Conservation (phyloP, 2,329 filamentous ascomycete species). For the Fonsecaea monophora region DNA sequence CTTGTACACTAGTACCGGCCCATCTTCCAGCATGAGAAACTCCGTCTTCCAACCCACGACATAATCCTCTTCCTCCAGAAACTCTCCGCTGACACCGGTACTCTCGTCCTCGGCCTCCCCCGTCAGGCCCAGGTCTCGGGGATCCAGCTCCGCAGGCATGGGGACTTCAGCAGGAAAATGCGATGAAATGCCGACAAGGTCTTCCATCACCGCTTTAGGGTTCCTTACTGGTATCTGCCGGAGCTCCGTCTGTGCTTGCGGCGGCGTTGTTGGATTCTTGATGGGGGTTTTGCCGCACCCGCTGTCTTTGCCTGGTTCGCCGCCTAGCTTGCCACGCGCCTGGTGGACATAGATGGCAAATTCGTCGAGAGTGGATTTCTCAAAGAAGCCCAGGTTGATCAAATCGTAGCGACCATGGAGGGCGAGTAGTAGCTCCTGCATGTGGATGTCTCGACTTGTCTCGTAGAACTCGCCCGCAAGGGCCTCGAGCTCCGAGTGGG, state of each 20-base stretch:
- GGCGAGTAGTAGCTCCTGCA: background rate
- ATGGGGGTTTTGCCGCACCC: background rate
- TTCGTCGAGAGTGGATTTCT: background rate
- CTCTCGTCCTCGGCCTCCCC: background rate
- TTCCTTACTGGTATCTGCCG: background rate
- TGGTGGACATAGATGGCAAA: background rate
- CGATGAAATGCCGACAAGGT: background rate
- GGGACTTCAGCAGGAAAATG: background rate
- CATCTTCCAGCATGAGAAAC: background rate
- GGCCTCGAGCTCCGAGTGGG: constrained; percentile 1
- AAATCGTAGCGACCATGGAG: background rate
- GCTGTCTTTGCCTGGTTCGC: background rate
- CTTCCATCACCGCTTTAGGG: background rate
- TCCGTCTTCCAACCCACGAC: background rate
- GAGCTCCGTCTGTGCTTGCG: background rate
- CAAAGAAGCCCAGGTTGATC: background rate
- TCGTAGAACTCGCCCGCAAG: background rate
- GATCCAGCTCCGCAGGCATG: background rate
- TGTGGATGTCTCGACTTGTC: background rate
- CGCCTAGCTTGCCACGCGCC: background rate
- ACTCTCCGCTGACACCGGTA: background rate
- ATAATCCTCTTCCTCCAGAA: background rate
- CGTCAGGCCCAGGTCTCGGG: background rate
- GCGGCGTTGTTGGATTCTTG: background rate
- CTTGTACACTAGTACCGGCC: background rate